Percentiles rank a stretch among this genome's conserved stretches.
Evolutionary conservation across 2,329 filamentous ascomycete genomes (phyloP).

Genomic region (Fusarium globosum): DNA sequence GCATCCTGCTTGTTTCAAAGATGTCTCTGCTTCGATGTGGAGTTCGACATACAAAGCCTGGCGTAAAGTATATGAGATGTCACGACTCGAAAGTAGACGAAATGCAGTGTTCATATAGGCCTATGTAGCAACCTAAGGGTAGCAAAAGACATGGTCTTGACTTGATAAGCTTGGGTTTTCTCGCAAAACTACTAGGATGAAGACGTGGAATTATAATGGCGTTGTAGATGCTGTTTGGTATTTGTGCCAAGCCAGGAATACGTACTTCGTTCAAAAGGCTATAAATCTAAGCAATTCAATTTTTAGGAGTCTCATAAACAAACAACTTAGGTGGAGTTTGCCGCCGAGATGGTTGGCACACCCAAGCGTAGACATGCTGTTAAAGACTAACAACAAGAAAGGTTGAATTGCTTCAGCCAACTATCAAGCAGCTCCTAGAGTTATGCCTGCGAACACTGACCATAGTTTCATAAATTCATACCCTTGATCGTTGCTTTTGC

Average conservation of each 20-base stretch:
- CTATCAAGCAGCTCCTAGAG: background rate
- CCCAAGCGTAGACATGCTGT: background rate
- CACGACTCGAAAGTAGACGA: background rate
- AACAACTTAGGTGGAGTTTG: background rate
- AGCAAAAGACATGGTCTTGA: background rate
- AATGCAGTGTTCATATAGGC: rapidly evolving
- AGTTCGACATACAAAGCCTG: background rate
- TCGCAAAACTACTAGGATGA: background rate
- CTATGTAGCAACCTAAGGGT: background rate
- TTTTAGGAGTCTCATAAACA: rapidly evolving
- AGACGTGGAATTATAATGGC: background rate
- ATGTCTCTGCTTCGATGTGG: background rate
- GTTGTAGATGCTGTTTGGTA: rapidly evolving
- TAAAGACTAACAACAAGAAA: background rate
- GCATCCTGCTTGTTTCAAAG: background rate
- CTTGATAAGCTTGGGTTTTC: background rate
- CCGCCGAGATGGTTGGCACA: background rate
- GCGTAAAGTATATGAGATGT: rapidly evolving
- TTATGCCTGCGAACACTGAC: rapidly evolving
- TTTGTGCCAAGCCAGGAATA: background rate
- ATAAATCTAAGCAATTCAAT: rapidly evolving
- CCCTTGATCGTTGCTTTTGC: background rate
- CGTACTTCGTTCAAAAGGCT: background rate
- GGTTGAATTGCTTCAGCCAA: background rate
- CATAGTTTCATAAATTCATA: rapidly evolving